Evolutionary conservation across 371 early-diverging fungal species (phyloP).

Genomic region (Thermomucor indicae-seudaticae): DNA sequence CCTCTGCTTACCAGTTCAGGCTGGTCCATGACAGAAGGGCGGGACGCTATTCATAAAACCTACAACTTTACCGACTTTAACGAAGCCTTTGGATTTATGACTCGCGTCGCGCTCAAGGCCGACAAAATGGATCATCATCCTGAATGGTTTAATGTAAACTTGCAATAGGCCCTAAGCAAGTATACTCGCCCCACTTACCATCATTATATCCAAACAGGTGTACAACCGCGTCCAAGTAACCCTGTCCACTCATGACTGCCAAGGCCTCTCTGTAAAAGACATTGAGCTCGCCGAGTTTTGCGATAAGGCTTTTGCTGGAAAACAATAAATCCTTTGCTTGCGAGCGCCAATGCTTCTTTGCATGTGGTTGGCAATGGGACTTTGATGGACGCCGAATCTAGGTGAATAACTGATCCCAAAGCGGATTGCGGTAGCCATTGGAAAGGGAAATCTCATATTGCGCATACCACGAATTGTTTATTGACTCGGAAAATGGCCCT

Average conservation of each 20-base stretch:
- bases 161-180: neutral
- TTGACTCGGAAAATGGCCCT: too few species aligned
- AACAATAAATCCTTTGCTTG: too few species aligned
- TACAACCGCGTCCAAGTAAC: conserved; percentile 91
- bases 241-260: conserved; percentile 87
- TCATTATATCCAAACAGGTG: conserved; percentile 39
- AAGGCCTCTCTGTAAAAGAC: conserved; percentile 78
- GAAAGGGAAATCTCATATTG: too few species aligned
- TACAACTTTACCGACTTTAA: conserved; percentile 81
- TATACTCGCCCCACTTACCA: neutral
- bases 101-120: conserved; percentile 84
- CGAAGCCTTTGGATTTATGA: conserved; percentile 93
- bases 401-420: too few species aligned
- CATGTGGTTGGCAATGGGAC: too few species aligned
- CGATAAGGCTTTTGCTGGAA: conserved; percentile 41
- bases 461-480: too few species aligned
- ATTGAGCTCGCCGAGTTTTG: conserved; percentile 77
- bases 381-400: too few species aligned
- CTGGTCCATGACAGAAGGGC: conserved; percentile 61
- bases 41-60: conserved; percentile 81
- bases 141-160: conserved; percentile 85
- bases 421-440: too few species aligned
- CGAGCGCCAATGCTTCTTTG: too few species aligned
- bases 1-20: conserved; percentile 51
- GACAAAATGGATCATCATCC: conserved; percentile 95